Evolutionary conservation across 139 green algal species (phyloP).

Genomic region (Chlamydomonas sp.): DNA sequence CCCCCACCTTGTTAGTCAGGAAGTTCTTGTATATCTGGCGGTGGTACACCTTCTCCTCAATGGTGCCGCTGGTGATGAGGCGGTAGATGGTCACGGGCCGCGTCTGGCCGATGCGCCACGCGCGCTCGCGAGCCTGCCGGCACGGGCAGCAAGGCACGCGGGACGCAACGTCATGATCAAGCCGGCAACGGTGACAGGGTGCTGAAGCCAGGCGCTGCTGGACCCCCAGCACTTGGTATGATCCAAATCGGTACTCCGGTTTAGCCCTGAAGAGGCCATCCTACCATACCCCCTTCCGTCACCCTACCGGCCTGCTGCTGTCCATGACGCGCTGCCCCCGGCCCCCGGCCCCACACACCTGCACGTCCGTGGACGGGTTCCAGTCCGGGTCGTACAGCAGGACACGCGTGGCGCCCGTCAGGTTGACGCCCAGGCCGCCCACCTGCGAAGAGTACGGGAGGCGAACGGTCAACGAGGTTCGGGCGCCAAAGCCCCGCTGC

Average conservation of each 20-base stretch:
- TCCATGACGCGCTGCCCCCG: neutral
- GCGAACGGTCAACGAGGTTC: neutral
- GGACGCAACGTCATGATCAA: neutral
- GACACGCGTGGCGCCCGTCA: constrained; percentile 94
- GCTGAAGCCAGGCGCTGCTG: too few relatives aligned
- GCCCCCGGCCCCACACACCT: constrained; percentile 40
- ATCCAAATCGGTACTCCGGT: neutral
- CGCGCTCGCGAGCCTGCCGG: constrained; percentile 89
- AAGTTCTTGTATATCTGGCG: constrained; percentile 94
- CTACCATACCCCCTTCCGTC: neutral
- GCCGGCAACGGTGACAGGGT: neutral
- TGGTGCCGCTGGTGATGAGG: constrained; percentile 93
- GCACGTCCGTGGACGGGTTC: constrained; percentile 94
- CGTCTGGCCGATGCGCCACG: constrained; percentile 97
- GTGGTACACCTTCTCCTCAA: constrained; percentile 99
- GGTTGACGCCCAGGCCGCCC: constrained; percentile 96
- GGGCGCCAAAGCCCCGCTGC: neutral
- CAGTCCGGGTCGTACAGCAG: constrained; percentile 98
- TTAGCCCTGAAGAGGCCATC: neutral
- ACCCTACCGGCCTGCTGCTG: neutral
- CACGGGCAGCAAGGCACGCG: neutral
- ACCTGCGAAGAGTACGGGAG: constrained; percentile 57
- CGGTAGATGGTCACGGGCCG: constrained; percentile 94
- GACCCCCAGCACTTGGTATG: too few relatives aligned
- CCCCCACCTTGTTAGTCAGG: constrained; percentile 82